Conservation (phyloP, 2,329 filamentous ascomycete species). For the Aspergillus sp. region DNA sequence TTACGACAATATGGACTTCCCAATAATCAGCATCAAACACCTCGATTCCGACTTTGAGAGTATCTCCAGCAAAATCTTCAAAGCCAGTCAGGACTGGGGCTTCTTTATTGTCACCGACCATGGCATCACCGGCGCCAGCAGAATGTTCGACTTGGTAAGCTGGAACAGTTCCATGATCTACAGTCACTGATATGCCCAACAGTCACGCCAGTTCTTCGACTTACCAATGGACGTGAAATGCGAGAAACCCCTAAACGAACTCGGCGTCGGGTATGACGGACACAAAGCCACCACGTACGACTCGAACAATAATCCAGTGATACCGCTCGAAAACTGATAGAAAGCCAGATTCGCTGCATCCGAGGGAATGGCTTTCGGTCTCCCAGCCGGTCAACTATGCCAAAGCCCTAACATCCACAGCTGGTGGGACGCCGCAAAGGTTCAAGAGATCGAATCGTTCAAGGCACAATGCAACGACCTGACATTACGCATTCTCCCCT, state of each 20-base stretch:
- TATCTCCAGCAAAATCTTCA: not conserved
- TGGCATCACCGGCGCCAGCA: not conserved
- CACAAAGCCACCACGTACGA: not conserved
- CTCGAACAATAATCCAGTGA: not conserved
- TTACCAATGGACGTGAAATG: not conserved
- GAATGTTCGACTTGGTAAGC: not conserved
- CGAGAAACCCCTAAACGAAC: not conserved
- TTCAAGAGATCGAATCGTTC: not conserved
- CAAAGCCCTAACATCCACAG: not conserved
- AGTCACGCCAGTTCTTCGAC: not conserved
- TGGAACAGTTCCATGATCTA: no score
- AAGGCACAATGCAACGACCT: not conserved
- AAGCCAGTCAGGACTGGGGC: constrained; percentile 3
- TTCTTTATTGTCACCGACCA: constrained; percentile 3
- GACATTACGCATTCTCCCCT: not conserved
- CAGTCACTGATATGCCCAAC: no score
- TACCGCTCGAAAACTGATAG: no score
- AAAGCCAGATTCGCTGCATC: not conserved
- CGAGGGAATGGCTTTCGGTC: not conserved
- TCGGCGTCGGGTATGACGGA: not conserved
- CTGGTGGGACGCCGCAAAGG: not conserved
- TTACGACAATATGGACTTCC: not conserved
- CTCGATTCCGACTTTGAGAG: not conserved
- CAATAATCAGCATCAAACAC: not conserved
- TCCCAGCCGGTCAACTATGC: not conserved